Base-by-base conservation (phyloP, 768 basidiomycete genomes). In the Boletus reticuloceps region DNA sequence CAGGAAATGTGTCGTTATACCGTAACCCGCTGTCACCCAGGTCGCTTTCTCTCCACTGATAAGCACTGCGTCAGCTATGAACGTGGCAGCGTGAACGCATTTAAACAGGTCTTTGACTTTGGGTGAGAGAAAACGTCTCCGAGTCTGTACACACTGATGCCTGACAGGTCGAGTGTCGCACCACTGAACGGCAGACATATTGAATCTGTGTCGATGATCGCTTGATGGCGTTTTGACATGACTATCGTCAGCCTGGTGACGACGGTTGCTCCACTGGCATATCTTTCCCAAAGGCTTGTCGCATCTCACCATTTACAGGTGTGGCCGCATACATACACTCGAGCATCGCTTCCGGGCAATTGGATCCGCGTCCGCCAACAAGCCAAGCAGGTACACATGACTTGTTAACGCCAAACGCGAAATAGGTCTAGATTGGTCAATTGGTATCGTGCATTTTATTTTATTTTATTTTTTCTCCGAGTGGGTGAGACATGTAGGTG, bases 21-120 rank as follows among this genome's bases (percentile, higher is more conserved):
- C 64, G 64, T 66, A 67, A 65, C 46, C 12, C 52, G 54, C 62
- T 63, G 63, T 59, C 63, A 66, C 3, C 14, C n/a, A 5, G 51
- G 12, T 47, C 52, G 48, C 47, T 27, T 44, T 63, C 41, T 34
- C 47, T 45, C 59, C 56, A 52, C 51, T 29, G 64, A 70, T 64
- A 60, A 59, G 55, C 32, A 54, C 43, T 6, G 45, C 40, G 44
- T n/a, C 45, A 40, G 25, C 44, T 50, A 60, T 65, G 50, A 68
- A 51, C 60, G 66, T 62, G 63, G 65, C 46, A 53, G 38, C 61
- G 19, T 6, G 37, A 25, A 36, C 22, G 42, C 37, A 5, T 46
- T 34, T 27, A 29, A n/a, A 8, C 29, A 40, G 58, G 31, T 34
- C 25, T 20, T 27, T 17, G 19, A 50, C 20, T n/a, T 7, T 27